These are phyloP conservation scores for Colletotrichum tanaceti DNA, from an alignment of 2,329 filamentous ascomycete genomes.

Conservation along the genomic window DNA sequence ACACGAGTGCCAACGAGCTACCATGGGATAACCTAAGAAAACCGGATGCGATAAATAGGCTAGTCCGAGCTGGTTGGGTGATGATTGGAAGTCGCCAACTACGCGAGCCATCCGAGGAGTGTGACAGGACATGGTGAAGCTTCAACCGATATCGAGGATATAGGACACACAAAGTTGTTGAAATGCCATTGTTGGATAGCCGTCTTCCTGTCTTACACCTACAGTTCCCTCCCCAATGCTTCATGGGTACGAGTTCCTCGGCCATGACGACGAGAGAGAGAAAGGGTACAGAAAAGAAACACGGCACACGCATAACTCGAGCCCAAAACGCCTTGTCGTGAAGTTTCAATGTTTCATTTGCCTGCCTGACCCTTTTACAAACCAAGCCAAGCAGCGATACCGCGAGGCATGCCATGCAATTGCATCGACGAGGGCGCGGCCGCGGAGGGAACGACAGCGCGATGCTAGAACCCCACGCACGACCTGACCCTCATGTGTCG, in stretches of 20 bases:
- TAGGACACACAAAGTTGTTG: neutral
- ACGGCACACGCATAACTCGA: constrained; percentile 37
- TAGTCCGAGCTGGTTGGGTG: no score
- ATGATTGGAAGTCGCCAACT: neutral
- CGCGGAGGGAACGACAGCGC: constrained; percentile 45
- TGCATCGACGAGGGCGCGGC: constrained; percentile 56
- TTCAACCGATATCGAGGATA: neutral
- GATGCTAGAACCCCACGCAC: neutral
- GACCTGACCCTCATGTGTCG: constrained; percentile 6
- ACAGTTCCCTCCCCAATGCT: neutral
- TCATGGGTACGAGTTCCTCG: constrained; percentile 2
- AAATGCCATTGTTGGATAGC: constrained; percentile 10
- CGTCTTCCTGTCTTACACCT: constrained; percentile 15
- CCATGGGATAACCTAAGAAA: neutral
- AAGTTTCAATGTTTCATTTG: constrained; percentile 64
- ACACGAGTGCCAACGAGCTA: neutral
- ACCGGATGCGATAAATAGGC: neutral
- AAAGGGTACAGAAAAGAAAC: constrained; percentile 27
- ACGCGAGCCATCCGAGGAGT: neutral
- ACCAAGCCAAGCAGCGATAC: constrained; percentile 55
- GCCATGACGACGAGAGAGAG: constrained; percentile 3
- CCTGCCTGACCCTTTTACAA: constrained; percentile 62
- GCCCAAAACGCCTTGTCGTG: constrained; percentile 43
- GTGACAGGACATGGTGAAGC: neutral
- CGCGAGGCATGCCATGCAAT: constrained; percentile 60